These are phyloP conservation scores for Scalesia atractyloides DNA, from an alignment of 129 eudicot genomes.

Conservation along the genomic window DNA sequence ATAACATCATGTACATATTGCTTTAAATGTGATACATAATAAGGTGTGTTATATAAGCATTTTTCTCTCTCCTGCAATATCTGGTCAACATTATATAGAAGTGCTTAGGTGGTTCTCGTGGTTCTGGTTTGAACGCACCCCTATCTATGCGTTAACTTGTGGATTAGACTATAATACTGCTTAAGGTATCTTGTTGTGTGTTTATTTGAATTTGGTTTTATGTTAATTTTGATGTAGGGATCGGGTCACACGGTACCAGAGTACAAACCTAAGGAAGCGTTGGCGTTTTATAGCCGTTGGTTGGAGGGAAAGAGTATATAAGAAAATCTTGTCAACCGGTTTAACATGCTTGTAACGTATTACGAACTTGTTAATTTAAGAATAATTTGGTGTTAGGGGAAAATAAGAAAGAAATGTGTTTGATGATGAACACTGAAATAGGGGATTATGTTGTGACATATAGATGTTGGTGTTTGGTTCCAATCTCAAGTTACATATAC, in stretches of 20 bases:
- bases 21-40: background rate
- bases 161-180: background rate
- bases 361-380: constrained; percentile 13
- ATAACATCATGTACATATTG: background rate
- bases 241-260: constrained; percentile 93
- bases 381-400: constrained; percentile 27
- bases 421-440: constrained; percentile 9
- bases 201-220: background rate
- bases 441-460: background rate
- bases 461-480: constrained; percentile 7
- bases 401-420: constrained; percentile 14
- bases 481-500: background rate
- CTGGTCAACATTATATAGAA: background rate
- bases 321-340: background rate
- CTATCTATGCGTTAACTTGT: background rate
- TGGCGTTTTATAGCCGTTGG: constrained; percentile 70
- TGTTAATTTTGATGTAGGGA: constrained; percentile 53
- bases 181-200: background rate
- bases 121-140: background rate
- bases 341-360: background rate
- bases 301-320: constrained; percentile 66
- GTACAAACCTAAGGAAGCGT: constrained; percentile 85
- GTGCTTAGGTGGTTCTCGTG: background rate
- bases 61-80: background rate
- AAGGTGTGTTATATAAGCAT: background rate